A percentile compares a stretch with the other conserved stretches of the same genome.
phyloP scores from a whole-genome alignment of 306 rosid genomes.

The Lupinus albus region DNA sequence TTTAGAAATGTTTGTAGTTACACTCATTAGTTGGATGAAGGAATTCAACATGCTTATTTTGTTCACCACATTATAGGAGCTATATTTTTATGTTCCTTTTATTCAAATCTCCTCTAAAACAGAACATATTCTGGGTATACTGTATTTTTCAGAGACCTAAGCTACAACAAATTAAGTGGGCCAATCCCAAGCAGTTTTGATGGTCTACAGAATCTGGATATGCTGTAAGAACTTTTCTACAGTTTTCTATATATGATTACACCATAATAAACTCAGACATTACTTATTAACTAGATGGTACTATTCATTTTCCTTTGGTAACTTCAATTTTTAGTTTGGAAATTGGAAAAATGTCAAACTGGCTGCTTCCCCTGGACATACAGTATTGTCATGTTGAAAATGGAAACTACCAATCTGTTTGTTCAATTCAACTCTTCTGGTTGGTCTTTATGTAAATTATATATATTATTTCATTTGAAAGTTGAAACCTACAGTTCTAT shows the following conservation, averaged over 20 bases:
- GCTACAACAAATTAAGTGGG: constrained; percentile 62
- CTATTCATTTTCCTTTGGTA: background rate
- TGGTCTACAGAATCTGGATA: constrained; percentile 26
- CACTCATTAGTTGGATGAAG: constrained; percentile 12
- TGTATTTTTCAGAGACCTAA: constrained; percentile 59
- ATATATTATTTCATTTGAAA: too few species aligned
- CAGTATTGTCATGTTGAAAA: background rate
- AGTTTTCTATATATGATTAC: constrained; percentile 11
- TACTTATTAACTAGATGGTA: background rate
- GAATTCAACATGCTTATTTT: background rate
- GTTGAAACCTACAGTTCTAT: too few species aligned
- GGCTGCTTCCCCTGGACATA: background rate
- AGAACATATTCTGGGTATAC: constrained; percentile 18
- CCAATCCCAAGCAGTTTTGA: constrained; percentile 44
- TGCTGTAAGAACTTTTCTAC: constrained; percentile 50
- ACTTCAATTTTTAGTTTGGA: background rate
- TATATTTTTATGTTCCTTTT: background rate
- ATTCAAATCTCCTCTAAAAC: background rate
- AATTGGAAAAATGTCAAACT: too few species aligned
- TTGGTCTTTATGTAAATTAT: too few species aligned
- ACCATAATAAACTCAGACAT: background rate
- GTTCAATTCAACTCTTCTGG: background rate
- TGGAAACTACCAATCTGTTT: background rate
- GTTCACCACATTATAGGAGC: background rate
- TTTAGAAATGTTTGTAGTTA: background rate